phyloP scores from a whole-genome alignment of 768 basidiomycete genomes.

The Hortiboletus flavorubellus region DNA sequence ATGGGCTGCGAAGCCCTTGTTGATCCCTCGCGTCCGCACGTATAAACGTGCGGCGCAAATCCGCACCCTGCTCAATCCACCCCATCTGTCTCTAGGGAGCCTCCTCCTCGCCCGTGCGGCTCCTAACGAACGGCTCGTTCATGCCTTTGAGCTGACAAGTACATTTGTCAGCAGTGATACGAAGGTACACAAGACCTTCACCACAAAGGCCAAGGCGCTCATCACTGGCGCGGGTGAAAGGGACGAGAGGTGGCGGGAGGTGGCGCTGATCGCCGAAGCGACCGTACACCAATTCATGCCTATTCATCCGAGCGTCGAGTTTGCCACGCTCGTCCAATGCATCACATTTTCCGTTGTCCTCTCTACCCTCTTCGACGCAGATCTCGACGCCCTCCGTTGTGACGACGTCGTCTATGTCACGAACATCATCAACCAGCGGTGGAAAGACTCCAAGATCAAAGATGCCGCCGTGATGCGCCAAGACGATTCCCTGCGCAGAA shows the following conservation, averaged over 20 bases:
- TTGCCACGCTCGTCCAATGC: conserved; percentile 41
- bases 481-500: conserved; percentile 30
- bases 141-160: conserved; percentile 37
- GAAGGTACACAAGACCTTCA: conserved; percentile 28
- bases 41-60: conserved; percentile 9
- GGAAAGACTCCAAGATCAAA: conserved; percentile 24
- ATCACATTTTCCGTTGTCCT: conserved; percentile 44
- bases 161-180: conserved; percentile 48
- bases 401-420: conserved; percentile 41
- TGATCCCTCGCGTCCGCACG: conserved; percentile 1
- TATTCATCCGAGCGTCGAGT: conserved; percentile 12
- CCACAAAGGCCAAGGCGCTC: conserved; percentile 20
- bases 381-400: conserved; percentile 27
- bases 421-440: conserved; percentile 34
- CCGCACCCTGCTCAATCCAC: conserved; percentile 16
- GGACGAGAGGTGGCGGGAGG: conserved; percentile 10
- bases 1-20: neutral
- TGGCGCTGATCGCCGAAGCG: conserved; percentile 16
- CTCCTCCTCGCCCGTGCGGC: conserved; percentile 19
- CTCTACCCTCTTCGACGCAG: conserved; percentile 36
- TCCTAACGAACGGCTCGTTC: conserved; percentile 24
- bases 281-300: conserved; percentile 15
- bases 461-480: conserved; percentile 6
- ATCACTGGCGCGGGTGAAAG: conserved; percentile 8
- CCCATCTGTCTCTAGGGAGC: neutral